Evolutionary conservation across 768 basidiomycete species (phyloP), one percentile per base, ranked within the genome.

Genomic region (Serendipita sp.): DNA sequence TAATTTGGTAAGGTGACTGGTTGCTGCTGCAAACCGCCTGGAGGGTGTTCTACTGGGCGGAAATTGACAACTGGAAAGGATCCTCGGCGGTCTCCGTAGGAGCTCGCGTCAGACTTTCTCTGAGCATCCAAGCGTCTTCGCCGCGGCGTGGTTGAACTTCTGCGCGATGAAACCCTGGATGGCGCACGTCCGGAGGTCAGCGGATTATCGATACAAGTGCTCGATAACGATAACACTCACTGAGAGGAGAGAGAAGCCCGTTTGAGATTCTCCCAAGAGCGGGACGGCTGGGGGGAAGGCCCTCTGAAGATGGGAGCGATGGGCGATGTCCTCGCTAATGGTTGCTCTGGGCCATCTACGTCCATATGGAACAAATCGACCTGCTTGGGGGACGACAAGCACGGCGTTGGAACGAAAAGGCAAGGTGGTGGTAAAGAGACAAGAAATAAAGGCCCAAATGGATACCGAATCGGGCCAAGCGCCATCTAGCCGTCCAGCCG

Each of bases 241-340:
- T 60, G 56, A 34, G 56, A 60, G 16, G 56, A 60, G 56, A 60
- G 35, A 34, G 56, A 60, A 4, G 56, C 56, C 35, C 56, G 23
- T 34, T 60, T 60, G 2, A 36, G 23, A 28, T 28, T 28, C 16
- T 60, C 56, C 28, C 36, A 60, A 32, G 56, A 28, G 30, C 56
- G 28, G 28, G 56, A 60, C 4, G 28, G 56, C 28, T 32, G 56
- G 10, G 56, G 56, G 35, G 56, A 60, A n/a, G 56, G 56, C 10
- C 28, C 28, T 35, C 56, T 32, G 36, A 60, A 60, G 56, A 60
- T 28, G 18, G 48, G 18, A 30, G 56, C 56, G 56, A 60, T 36
- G 16, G 56, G 56, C 16, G 56, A 60, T 38, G 56, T 10, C 56
- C 56, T 60, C n/a, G 56, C 56, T n/a, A 60, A 4, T 38, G 36